Conservation (phyloP, 2,329 filamentous ascomycete species). For the Graphiopsis chlorocephala region DNA sequence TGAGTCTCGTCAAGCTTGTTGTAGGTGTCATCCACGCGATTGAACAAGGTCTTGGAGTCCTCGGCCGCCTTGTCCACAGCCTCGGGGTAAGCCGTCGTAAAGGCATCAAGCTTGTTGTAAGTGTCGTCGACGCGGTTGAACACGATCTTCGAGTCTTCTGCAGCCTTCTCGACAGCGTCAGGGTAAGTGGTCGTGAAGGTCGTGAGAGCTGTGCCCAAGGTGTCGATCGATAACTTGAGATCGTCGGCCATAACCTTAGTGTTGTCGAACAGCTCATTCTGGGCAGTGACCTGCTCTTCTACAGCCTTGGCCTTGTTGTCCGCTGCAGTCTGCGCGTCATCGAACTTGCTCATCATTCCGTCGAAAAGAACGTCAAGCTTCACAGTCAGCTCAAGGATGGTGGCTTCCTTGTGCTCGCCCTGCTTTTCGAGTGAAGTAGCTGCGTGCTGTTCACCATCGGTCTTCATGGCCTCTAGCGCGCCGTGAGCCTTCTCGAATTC, state of each 20-base stretch:
- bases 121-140: slow-evolving; percentile 80
- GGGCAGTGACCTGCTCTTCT: slow-evolving; percentile 69
- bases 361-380: slow-evolving; percentile 75
- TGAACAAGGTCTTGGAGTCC: slow-evolving; percentile 83
- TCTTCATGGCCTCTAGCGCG: slow-evolving; percentile 73
- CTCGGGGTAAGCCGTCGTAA: slow-evolving; percentile 16
- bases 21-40: slow-evolving; percentile 75
- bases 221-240: slow-evolving; percentile 80
- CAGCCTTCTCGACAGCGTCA: slow-evolving; percentile 71
- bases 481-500: slow-evolving; percentile 87
- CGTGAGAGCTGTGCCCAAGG: slow-evolving; percentile 64
- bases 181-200: slow-evolving; percentile 61
- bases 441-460: slow-evolving; percentile 67
- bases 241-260: slow-evolving; percentile 84
- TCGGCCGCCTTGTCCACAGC: slow-evolving; percentile 83
- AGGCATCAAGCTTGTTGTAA: slow-evolving; percentile 30
- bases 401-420: slow-evolving; percentile 55
- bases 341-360: slow-evolving; percentile 81
- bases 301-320: slow-evolving; percentile 71
- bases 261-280: slow-evolving; percentile 69
- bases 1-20: slow-evolving; percentile 73
- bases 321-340: slow-evolving; percentile 72
- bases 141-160: slow-evolving; percentile 81
- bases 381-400: slow-evolving; percentile 52
- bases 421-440: slow-evolving; percentile 57